Evolutionary conservation across 169 alveolate genomes (phyloP).

Genomic region (Besnoitia besnoiti): DNA sequence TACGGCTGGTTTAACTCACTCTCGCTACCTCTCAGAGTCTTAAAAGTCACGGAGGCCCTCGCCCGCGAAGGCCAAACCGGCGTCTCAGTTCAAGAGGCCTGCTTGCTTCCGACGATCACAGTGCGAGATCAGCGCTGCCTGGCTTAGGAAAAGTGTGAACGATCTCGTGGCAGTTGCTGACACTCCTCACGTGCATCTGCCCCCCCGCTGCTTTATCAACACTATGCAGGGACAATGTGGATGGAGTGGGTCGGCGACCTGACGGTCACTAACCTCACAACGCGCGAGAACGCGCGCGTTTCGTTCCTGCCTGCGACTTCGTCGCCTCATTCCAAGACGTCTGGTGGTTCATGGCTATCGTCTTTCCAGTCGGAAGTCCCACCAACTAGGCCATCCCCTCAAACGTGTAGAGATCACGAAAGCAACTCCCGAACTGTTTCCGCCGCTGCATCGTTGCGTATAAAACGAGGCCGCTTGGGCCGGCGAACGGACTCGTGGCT

Average conservation of each 20-base stretch:
- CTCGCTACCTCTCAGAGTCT: too few relatives aligned
- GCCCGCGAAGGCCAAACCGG: too few relatives aligned
- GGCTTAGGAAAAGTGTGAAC: too few relatives aligned
- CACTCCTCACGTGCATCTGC: too few relatives aligned
- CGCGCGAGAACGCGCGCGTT: constrained; percentile 2
- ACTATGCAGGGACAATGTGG: constrained; percentile 63
- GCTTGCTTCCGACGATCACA: too few relatives aligned
- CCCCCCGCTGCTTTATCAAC: neutral
- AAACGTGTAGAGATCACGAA: neutral
- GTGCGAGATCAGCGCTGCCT: neutral
- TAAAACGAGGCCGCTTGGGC: neutral
- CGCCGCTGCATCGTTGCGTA: neutral
- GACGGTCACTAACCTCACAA: neutral
- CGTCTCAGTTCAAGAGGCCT: too few relatives aligned
- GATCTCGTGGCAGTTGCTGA: too few relatives aligned
- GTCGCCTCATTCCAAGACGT: neutral
- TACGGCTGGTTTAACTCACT: too few relatives aligned
- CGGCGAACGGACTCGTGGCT: neutral
- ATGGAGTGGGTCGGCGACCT: constrained; percentile 71
- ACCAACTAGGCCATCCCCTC: neutral
- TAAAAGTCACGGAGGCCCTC: too few relatives aligned
- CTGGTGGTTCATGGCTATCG: neutral
- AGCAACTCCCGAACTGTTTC: neutral
- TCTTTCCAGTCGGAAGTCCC: neutral
- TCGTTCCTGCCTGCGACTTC: constrained; percentile 23